Conservation (phyloP, 225 moss, liverwort and hornwort species). For the Marchantia polymorpha region DNA sequence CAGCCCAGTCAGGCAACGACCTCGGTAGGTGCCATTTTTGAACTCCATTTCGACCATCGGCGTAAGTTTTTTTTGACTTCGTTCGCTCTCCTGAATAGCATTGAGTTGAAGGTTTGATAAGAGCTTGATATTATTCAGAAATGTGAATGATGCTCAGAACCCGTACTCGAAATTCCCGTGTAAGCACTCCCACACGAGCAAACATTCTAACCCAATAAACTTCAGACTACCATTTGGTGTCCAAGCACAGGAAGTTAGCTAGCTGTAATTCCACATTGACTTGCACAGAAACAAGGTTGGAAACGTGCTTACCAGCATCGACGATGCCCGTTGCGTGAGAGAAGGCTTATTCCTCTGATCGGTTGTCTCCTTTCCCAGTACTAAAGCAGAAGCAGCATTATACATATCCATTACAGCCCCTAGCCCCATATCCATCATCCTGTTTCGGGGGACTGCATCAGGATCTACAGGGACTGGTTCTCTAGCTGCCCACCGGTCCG, state of each 20-base stretch:
- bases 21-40: slow-evolving; percentile 50
- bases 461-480: slow-evolving; percentile 51
- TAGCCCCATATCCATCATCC: slow-evolving; percentile 43
- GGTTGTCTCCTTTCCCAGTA: slow-evolving; percentile 33
- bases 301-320: slow-evolving; percentile 39
- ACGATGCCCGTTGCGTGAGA: slow-evolving; percentile 56
- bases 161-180: not conserved
- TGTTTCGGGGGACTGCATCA: slow-evolving; percentile 47
- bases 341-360: slow-evolving; percentile 32
- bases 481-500: slow-evolving; percentile 35
- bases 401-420: slow-evolving; percentile 50
- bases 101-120: not conserved
- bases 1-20: slow-evolving; percentile 45
- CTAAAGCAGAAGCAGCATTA: slow-evolving; percentile 45
- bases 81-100: slow-evolving; percentile 47
- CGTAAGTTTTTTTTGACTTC: slow-evolving; percentile 48
- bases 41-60: slow-evolving; percentile 49
- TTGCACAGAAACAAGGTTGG: not conserved
- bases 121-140: not conserved
- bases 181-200: not conserved
- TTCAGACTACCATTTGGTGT: not conserved
- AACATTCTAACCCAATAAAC: not conserved
- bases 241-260: not conserved
- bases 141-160: not conserved
- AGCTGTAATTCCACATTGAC: not conserved